Evolutionary conservation across 257 asterid species (phyloP).

Genomic region (Galeopsis tetrahit): DNA sequence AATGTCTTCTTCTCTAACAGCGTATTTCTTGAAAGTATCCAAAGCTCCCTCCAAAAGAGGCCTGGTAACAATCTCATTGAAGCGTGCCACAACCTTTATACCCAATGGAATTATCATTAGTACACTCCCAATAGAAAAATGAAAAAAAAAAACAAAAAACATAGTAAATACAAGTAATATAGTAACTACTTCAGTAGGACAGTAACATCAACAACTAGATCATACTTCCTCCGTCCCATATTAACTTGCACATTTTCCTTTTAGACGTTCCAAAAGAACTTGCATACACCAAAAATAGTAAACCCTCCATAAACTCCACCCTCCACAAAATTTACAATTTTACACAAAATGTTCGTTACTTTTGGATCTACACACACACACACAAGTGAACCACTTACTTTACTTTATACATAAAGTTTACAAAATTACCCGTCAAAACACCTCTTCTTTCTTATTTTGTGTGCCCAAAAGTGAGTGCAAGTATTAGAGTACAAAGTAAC

Average conservation of each 20-base stretch:
- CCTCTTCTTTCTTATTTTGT: too few species aligned
- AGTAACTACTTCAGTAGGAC: background rate
- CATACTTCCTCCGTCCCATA: background rate
- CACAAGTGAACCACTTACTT: too few species aligned
- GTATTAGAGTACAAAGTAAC: background rate
- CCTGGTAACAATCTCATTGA: conserved; percentile 89
- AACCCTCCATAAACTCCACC: too few species aligned
- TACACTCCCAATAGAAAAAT: background rate
- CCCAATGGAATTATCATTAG: conserved; percentile 27
- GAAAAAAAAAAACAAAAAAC: background rate
- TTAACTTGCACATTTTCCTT: too few species aligned
- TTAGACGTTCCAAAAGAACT: too few species aligned
- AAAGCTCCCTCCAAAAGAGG: conserved; percentile 91
- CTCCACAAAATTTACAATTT: too few species aligned
- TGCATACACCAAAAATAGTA: too few species aligned
- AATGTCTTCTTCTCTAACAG: conserved; percentile 81
- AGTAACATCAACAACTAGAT: background rate
- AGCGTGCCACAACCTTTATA: conserved; percentile 90
- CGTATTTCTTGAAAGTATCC: conserved; percentile 81
- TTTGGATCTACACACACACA: too few species aligned
- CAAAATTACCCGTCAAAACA: too few species aligned
- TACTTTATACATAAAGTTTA: too few species aligned
- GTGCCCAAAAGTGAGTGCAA: too few species aligned
- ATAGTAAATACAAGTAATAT: background rate
- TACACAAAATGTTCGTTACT: too few species aligned